Percentiles rank a stretch among this genome's conserved stretches.
Conservation (phyloP, 371 early-diverging fungal species). For the Syncephalastrum racemosum region DNA sequence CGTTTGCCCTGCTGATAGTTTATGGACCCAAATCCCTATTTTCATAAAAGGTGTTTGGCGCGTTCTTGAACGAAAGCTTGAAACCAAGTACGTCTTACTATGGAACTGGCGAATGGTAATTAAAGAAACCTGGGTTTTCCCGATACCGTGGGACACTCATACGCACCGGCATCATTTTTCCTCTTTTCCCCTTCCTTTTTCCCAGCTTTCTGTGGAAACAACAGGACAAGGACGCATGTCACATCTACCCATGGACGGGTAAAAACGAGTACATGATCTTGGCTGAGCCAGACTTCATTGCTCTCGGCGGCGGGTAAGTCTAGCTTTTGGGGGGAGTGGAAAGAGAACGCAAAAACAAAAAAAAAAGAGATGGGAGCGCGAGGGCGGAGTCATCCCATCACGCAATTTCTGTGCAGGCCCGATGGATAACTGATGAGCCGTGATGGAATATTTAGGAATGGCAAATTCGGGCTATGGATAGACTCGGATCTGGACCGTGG, state of each 20-base stretch:
- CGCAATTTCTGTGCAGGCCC: no score
- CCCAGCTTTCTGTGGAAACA: conserved; percentile 41
- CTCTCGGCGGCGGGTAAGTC: conserved; percentile 87
- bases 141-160: background rate
- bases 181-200: background rate
- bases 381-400: no score
- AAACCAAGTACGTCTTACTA: conserved; percentile 71
- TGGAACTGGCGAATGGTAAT: conserved; percentile 91
- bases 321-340: background rate
- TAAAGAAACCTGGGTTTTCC: background rate
- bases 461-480: conserved; percentile 90
- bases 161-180: background rate
- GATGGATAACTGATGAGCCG: no score
- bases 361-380: background rate
- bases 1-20: background rate
- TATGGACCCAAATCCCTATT: background rate
- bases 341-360: no score
- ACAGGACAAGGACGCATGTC: conserved; percentile 27
- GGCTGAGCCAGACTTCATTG: conserved; percentile 79
- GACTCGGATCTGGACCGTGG: conserved; percentile 87
- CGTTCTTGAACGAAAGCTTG: conserved; percentile 78
- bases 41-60: conserved; percentile 79
- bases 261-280: conserved; percentile 88
- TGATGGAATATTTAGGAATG: conserved; percentile 51
- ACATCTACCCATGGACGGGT: conserved; percentile 81